Conservation (phyloP, 345 rosid genomes). For the Heritiera fomes region DNA sequence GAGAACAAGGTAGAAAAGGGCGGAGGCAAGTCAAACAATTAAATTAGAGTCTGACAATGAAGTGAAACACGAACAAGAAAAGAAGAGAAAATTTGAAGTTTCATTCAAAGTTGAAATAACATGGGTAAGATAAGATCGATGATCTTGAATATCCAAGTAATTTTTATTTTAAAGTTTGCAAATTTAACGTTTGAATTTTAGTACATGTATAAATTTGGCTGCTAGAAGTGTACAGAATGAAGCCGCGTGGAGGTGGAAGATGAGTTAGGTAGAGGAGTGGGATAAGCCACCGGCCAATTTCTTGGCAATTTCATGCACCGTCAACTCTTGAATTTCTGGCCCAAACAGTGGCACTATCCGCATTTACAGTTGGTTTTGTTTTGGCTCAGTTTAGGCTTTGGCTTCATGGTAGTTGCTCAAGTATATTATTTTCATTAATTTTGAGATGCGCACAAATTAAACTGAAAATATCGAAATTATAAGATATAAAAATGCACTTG, state of each 20-base stretch:
- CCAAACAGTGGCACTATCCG: neutral
- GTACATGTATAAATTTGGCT: neutral
- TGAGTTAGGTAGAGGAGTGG: conserved; percentile 29
- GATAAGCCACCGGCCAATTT: conserved; percentile 50
- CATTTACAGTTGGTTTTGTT: neutral
- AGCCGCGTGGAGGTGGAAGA: conserved; percentile 39
- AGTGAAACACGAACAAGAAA: neutral
- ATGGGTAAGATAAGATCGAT: neutral
- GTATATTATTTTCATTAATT: too few relatives aligned
- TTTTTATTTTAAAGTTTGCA: too few relatives aligned
- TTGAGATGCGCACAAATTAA: too few relatives aligned
- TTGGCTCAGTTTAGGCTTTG: conserved; percentile 5
- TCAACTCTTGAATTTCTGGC: conserved; percentile 5
- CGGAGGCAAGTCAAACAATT: conserved; percentile 29
- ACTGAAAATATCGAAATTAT: too few relatives aligned
- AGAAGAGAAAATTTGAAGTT: neutral
- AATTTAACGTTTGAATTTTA: too few relatives aligned
- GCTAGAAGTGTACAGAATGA: conserved; percentile 1
- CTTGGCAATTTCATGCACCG: conserved; percentile 21
- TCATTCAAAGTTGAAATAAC: neutral
- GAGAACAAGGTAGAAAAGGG: conserved; percentile 11
- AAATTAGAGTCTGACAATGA: neutral
- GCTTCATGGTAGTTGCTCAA: neutral
- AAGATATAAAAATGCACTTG: too few relatives aligned
- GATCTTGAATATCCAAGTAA: neutral